Percentiles rank a stretch among this genome's conserved stretches.
phyloP scores from a whole-genome alignment of 257 asterid genomes.

The Jasminum sambac region DNA sequence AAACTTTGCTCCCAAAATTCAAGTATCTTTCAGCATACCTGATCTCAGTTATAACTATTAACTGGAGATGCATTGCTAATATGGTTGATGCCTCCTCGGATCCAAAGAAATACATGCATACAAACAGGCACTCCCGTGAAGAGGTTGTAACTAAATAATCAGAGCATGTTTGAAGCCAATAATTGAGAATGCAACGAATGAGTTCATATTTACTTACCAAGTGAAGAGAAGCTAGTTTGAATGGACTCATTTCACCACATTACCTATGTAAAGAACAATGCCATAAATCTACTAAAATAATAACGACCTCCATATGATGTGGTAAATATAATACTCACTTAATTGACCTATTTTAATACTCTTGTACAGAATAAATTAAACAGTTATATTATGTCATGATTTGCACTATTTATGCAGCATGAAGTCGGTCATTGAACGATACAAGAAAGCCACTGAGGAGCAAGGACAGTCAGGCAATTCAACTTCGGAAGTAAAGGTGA shows the following conservation, averaged over 20 bases:
- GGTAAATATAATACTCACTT: too few relatives aligned
- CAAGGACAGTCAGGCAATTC: slow-evolving; percentile 27
- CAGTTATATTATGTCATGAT: slow-evolving; percentile 3
- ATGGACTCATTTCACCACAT: not conserved
- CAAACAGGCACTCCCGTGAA: not conserved
- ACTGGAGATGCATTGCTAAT: too few relatives aligned
- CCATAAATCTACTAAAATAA: too few relatives aligned
- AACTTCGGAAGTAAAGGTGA: slow-evolving; percentile 43
- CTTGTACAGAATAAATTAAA: not conserved
- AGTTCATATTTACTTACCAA: not conserved
- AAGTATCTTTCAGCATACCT: too few relatives aligned
- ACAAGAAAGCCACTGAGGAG: slow-evolving; percentile 39
- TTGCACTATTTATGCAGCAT: slow-evolving; percentile 30
- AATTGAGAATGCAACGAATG: not conserved
- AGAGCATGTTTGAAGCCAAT: not conserved
- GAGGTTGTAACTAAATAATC: not conserved
- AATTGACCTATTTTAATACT: not conserved
- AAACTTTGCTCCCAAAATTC: too few relatives aligned
- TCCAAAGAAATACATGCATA: too few relatives aligned
- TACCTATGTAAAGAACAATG: too few relatives aligned
- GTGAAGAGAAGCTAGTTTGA: not conserved
- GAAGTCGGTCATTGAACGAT: slow-evolving; percentile 42
- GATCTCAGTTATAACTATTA: too few relatives aligned
- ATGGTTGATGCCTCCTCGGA: too few relatives aligned
- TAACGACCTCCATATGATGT: too few relatives aligned